phyloP scores from a whole-genome alignment of 257 asterid genomes.

The Nicotiana obtusifolia region DNA sequence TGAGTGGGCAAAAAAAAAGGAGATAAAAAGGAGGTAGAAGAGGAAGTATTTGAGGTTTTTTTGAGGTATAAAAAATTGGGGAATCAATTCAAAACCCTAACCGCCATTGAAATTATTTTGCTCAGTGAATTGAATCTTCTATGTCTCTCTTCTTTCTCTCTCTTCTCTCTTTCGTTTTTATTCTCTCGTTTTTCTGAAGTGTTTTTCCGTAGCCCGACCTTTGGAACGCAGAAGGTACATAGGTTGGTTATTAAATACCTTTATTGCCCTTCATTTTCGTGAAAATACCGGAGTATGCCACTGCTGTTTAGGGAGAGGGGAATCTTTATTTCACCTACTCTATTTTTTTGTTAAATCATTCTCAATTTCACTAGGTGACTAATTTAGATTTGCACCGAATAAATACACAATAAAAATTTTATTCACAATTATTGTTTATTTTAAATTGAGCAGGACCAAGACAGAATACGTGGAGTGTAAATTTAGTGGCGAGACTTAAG shows the following conservation, averaged over 20 bases:
- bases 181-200: neutral
- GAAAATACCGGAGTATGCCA: too few relatives aligned
- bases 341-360: too few relatives aligned
- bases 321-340: too few relatives aligned
- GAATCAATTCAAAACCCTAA: slow-evolving; percentile 55
- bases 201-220: neutral
- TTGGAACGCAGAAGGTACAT: neutral
- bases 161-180: neutral
- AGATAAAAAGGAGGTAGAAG: slow-evolving; percentile 9
- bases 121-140: slow-evolving; percentile 10
- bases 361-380: too few relatives aligned
- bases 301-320: too few relatives aligned
- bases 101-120: slow-evolving; percentile 34
- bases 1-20: slow-evolving; percentile 5
- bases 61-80: slow-evolving; percentile 14
- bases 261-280: neutral
- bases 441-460: too few relatives aligned
- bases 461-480: too few relatives aligned
- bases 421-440: too few relatives aligned
- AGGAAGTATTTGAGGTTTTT: slow-evolving; percentile 1
- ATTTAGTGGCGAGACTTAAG: too few relatives aligned
- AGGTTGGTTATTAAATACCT: neutral
- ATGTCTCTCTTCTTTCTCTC: slow-evolving; percentile 15
- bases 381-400: too few relatives aligned
- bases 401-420: too few relatives aligned